phyloP scores from a whole-genome alignment of 1,139 yeast genomes.

The Kodamaea anthophila region DNA sequence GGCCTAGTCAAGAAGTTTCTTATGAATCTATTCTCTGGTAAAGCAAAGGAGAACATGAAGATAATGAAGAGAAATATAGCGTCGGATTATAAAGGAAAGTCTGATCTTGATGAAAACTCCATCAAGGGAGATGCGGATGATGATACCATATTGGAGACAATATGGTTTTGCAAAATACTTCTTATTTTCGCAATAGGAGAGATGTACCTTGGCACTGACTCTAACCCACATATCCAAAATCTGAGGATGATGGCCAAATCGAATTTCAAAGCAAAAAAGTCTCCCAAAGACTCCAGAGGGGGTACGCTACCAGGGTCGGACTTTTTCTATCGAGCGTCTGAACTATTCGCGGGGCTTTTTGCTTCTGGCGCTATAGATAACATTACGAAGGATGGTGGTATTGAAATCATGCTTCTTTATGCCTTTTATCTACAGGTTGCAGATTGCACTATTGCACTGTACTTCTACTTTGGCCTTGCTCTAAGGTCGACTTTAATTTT shows the following conservation, averaged over 20 bases:
- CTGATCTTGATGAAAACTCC: constrained; percentile 38
- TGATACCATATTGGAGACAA: constrained; percentile 63
- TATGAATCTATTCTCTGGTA: constrained; percentile 52
- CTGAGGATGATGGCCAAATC: constrained; percentile 15
- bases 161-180: constrained; percentile 74
- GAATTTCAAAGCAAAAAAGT: constrained; percentile 9
- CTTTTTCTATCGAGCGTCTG: constrained; percentile 71
- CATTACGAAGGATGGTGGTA: constrained; percentile 71
- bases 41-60: constrained; percentile 32
- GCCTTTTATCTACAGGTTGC: constrained; percentile 83
- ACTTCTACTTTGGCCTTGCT: constrained; percentile 75
- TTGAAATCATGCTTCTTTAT: constrained; percentile 71
- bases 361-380: constrained; percentile 77
- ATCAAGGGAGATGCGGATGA: constrained; percentile 41
- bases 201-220: constrained; percentile 73
- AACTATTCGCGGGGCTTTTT: constrained; percentile 65
- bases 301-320: constrained; percentile 63
- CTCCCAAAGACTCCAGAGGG: constrained; percentile 9
- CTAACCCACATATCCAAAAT: constrained; percentile 32
- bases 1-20: constrained; percentile 65
- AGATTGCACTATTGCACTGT: constrained; percentile 78
- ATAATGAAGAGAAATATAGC: constrained; percentile 33
- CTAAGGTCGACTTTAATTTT: constrained; percentile 65
- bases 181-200: constrained; percentile 80
- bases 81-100: constrained; percentile 17